Base-by-base conservation (phyloP, 805 yeast genomes). In the Cyberlindnera maritima region DNA sequence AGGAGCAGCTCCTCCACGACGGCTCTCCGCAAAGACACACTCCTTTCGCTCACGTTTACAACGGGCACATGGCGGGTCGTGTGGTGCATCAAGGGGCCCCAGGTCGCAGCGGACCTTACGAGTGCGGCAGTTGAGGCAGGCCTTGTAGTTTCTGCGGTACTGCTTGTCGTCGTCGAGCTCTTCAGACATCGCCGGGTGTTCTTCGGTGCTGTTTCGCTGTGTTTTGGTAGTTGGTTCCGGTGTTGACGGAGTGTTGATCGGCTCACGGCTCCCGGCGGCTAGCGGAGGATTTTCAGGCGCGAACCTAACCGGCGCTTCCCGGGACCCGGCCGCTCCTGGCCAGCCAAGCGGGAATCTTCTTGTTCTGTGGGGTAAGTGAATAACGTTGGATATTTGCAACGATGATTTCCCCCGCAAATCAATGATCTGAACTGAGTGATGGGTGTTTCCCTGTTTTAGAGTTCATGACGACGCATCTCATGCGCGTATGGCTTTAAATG, bases 81-180 rank as follows among this genome's bases (percentile, higher is more conserved):
- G 49, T 0, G 96, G 96, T 50, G 75, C 75, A 41, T 81, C 84
- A 8, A 81, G 78, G 10, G 83, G 79, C 2, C 96, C 96, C 54
- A 91, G 67, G 61, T 89, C 96, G 69, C 98, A 91, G 58, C 81
- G 82, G 36, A 88, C 88, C 59, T 91, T 92, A 36, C 96, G 76
- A 7, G 81, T 78, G 15, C 97, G 76, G 62, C 98, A 91, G 65
- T 82, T 87, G 41, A 87, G 66, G 59, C 98, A 91, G 1, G 97
- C 97, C 52, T 80, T 76, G 63, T 87, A 91, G 47, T 62, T 66
- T 10, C 54, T 42, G 37, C 54, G 49, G 44, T 42, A 51, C 8
- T 39, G 38, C 39, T 48, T 57, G 7, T 45, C 57, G 14, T 47
- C 54, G 2, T 49, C 47, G 21, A 19, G 10, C n/a, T 34, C 37